These are phyloP conservation scores for Morella rubra DNA, from an alignment of 306 rosid genomes.

Conservation along the genomic window DNA sequence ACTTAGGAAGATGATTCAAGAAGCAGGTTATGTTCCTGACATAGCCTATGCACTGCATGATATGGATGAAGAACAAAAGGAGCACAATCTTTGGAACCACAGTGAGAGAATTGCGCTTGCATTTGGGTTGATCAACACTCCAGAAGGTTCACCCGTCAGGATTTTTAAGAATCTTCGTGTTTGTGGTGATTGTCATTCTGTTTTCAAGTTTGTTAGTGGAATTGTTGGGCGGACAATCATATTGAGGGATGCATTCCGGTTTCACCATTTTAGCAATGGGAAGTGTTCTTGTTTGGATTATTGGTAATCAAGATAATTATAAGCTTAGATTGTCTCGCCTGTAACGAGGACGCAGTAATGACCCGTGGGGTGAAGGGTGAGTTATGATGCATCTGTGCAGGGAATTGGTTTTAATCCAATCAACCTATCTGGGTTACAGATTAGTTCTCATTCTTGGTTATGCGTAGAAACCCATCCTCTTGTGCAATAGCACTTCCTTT, in stretches of 20 bases:
- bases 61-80: constrained; percentile 87
- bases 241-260: constrained; percentile 78
- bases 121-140: constrained; percentile 64
- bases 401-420: neutral
- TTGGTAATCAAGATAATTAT: constrained; percentile 51
- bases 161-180: constrained; percentile 91
- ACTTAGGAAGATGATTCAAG: constrained; percentile 62
- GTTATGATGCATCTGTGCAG: neutral
- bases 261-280: constrained; percentile 85
- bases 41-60: constrained; percentile 83
- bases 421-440: neutral
- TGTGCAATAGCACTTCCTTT: neutral
- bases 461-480: neutral
- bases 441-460: neutral
- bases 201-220: constrained; percentile 67
- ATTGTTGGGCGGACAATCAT: constrained; percentile 59
- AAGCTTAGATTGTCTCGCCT: neutral
- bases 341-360: neutral
- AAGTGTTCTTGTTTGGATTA: constrained; percentile 84
- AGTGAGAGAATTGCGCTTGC: constrained; percentile 95
- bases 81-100: constrained; percentile 93
- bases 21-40: constrained; percentile 81
- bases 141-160: constrained; percentile 60
- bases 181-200: constrained; percentile 94
- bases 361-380: neutral